A percentile compares a stretch with the other conserved stretches of the same genome.
phyloP scores from a whole-genome alignment of 2,329 filamentous ascomycete species.

The Phialophora chinensis region DNA sequence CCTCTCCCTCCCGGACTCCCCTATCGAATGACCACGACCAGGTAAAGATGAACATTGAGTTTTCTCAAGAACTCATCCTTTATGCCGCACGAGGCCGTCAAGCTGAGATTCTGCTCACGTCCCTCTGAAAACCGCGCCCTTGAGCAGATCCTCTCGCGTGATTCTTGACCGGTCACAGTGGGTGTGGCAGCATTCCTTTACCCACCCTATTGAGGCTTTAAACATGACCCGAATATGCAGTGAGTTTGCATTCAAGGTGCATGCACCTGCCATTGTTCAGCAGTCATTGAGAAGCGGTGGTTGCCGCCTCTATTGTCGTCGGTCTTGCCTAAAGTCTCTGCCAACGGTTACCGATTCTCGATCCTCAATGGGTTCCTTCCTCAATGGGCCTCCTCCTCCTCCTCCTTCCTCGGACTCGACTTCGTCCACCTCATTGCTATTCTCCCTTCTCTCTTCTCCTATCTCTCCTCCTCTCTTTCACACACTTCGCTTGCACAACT shows the following conservation, averaged over 20 bases:
- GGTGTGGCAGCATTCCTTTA: conserved; percentile 1
- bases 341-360: background rate
- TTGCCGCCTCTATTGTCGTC: background rate
- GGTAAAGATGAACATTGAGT: background rate
- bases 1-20: background rate
- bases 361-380: conserved; percentile 7
- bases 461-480: conserved; percentile 27
- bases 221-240: background rate
- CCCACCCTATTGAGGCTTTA: background rate
- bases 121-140: background rate
- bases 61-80: background rate
- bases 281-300: background rate
- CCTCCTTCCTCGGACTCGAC: background rate
- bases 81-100: background rate
- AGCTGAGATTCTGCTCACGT: background rate
- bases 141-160: background rate
- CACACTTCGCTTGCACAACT: conserved; percentile 33
- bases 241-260: background rate
- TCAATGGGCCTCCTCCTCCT: background rate
- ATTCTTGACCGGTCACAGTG: background rate
- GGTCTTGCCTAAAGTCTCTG: background rate
- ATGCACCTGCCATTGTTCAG: background rate
- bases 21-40: background rate
- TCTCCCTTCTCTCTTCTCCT: conserved; percentile 20
- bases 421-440: conserved; percentile 1